Percentiles rank a stretch among this genome's conserved stretches.
phyloP scores from a whole-genome alignment of 495 filamentous ascomycete genomes.

The Trichoderma asperelloides region DNA sequence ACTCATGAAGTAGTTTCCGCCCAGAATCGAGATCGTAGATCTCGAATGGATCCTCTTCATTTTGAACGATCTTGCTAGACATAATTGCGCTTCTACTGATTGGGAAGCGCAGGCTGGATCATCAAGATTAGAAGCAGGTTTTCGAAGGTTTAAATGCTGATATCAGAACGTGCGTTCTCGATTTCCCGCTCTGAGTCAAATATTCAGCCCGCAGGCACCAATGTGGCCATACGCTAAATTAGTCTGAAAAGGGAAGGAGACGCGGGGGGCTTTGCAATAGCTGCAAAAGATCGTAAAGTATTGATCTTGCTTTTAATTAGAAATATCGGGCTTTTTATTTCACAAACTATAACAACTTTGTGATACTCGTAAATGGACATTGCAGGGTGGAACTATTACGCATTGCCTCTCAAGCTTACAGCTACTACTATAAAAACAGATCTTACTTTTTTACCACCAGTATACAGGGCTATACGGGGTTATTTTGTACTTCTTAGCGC shows the following conservation, averaged over 20 bases:
- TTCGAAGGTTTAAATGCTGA: not conserved
- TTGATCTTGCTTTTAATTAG: no score
- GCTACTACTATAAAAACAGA: no score
- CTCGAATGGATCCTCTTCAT: not conserved
- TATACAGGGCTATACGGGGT: no score
- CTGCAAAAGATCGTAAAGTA: no score
- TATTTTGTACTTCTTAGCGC: no score
- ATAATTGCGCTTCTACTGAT: not conserved
- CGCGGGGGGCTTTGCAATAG: no score
- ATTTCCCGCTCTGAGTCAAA: not conserved
- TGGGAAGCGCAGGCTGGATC: not conserved
- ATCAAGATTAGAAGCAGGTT: not conserved
- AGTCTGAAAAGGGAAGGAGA: not conserved
- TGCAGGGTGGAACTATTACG: no score
- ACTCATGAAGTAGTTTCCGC: conserved; percentile 20
- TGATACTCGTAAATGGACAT: no score
- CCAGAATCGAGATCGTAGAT: not conserved
- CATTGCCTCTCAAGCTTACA: no score
- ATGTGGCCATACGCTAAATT: not conserved
- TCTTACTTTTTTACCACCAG: no score
- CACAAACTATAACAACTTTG: no score
- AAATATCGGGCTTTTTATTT: no score
- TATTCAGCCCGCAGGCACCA: not conserved
- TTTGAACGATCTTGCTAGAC: not conserved
- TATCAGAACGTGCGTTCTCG: not conserved